Conservation (phyloP, 257 asterid genomes). For the Solanum megistacrolobum region DNA sequence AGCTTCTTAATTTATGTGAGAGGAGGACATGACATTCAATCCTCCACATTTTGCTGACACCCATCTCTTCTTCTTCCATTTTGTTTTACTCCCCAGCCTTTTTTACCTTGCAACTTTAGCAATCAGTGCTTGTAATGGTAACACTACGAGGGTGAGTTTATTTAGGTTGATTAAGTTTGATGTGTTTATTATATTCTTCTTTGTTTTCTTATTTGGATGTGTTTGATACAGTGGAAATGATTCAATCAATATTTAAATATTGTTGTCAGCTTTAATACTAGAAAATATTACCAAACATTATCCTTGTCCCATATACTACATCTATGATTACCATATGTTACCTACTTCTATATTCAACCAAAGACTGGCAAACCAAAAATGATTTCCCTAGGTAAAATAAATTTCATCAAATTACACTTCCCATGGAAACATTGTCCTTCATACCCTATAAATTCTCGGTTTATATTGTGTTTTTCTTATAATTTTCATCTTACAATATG, state of each 20-base stretch:
- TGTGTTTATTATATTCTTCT: neutral
- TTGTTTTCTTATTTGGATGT: neutral
- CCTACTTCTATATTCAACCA: neutral
- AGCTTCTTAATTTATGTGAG: neutral
- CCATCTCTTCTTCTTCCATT: neutral
- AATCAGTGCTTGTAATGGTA: neutral
- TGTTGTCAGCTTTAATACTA: neutral
- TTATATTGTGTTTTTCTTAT: neutral
- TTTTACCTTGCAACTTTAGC: neutral
- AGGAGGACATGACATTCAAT: neutral
- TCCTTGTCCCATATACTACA: neutral
- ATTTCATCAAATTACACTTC: neutral
- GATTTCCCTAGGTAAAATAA: neutral
- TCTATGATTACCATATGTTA: neutral
- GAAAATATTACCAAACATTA: neutral
- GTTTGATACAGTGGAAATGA: neutral
- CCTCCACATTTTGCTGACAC: neutral
- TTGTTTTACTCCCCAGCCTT: neutral
- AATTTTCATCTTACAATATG: neutral
- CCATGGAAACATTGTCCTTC: neutral
- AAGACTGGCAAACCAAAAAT: neutral
- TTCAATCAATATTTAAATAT: neutral
- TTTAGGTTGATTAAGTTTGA: neutral
- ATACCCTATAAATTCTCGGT: neutral
- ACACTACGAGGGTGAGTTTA: neutral